phyloP scores from a whole-genome alignment of 2,329 filamentous ascomycete species.

The Trichoderma sp. region DNA sequence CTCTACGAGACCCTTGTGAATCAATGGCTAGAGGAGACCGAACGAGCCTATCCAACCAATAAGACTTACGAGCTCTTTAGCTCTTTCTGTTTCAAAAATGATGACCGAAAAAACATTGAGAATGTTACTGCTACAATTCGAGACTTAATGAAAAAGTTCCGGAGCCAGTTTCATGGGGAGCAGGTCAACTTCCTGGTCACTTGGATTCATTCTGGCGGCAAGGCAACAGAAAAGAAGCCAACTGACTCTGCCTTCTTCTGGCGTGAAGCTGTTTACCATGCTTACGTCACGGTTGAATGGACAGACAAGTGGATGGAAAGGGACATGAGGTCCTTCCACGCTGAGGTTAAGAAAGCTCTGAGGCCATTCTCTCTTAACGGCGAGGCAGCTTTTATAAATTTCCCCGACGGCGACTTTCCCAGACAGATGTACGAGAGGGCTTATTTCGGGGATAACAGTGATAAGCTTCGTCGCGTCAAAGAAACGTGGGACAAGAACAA shows the following conservation, averaged over 20 bases:
- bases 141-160: not conserved
- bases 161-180: not conserved
- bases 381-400: not conserved
- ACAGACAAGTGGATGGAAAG: constrained; percentile 1
- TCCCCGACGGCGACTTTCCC: not conserved
- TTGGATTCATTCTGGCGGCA: not conserved
- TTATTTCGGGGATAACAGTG: not conserved
- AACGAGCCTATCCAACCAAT: not conserved
- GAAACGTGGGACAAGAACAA: not conserved
- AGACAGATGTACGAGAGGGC: not conserved
- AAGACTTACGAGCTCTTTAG: not conserved
- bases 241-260: not conserved
- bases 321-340: not conserved
- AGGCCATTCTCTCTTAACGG: not conserved
- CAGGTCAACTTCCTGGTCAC: not conserved
- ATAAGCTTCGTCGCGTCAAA: not conserved
- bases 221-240: not conserved
- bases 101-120: not conserved
- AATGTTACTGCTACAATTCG: not conserved
- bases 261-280: not conserved
- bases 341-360: not conserved
- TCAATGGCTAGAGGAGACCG: not conserved
- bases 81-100: not conserved
- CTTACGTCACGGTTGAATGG: not conserved
- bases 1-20: constrained; percentile 2